Evolutionary conservation across 129 eudicot species (phyloP).

Genomic region (Centrapalus pauciflorus): DNA sequence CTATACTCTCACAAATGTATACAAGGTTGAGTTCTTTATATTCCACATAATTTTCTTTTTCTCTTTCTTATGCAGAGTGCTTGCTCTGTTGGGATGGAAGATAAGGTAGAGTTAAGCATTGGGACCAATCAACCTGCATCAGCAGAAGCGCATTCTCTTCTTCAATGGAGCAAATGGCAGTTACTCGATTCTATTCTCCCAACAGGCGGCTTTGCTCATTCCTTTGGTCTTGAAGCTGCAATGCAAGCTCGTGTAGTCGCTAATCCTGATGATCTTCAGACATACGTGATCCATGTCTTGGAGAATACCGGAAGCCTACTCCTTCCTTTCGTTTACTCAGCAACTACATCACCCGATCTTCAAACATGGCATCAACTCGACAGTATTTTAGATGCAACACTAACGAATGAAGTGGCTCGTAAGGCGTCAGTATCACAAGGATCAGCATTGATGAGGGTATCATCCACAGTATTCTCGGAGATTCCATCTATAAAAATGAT

Average conservation of each 20-base stretch:
- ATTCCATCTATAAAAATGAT: slow-evolving; percentile 58
- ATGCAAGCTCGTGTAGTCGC: slow-evolving; percentile 61
- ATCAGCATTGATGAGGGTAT: slow-evolving; percentile 73
- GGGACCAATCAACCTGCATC: slow-evolving; percentile 1
- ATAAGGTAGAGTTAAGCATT: neutral
- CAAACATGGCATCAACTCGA: slow-evolving; percentile 68
- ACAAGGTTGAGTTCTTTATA: no score
- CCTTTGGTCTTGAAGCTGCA: slow-evolving; percentile 87
- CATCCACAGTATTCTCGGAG: slow-evolving; percentile 69
- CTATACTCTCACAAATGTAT: no score
- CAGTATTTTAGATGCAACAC: slow-evolving; percentile 55
- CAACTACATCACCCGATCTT: slow-evolving; percentile 42
- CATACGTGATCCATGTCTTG: slow-evolving; percentile 50
- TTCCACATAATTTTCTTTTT: neutral
- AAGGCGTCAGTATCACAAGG: slow-evolving; percentile 88
- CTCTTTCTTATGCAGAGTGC: neutral
- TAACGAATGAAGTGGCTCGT: slow-evolving; percentile 73
- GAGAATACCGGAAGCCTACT: slow-evolving; percentile 91
- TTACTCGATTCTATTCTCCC: slow-evolving; percentile 84
- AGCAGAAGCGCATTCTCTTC: slow-evolving; percentile 12
- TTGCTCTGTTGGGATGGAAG: slow-evolving; percentile 22
- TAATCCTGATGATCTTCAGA: slow-evolving; percentile 51
- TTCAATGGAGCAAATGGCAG: slow-evolving; percentile 94
- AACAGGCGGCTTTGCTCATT: slow-evolving; percentile 97
- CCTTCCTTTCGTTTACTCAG: slow-evolving; percentile 70